These are phyloP conservation scores for Phoma sp. DNA, from an alignment of 2,329 filamentous ascomycete species.

Conservation along the genomic window DNA sequence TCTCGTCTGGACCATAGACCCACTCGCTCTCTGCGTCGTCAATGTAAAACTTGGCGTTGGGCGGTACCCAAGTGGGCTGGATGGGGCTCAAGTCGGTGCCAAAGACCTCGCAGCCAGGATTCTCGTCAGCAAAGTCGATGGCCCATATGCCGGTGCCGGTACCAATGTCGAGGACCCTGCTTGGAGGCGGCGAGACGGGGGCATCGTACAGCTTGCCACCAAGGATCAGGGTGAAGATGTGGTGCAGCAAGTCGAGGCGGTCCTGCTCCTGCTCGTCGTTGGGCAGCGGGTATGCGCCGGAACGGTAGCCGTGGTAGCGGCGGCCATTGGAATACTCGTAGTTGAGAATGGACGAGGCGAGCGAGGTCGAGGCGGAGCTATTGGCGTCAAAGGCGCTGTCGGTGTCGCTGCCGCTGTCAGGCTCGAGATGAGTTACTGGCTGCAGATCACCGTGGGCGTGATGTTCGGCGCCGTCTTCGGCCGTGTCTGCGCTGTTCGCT, in stretches of 20 bases:
- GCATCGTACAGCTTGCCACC: slow-evolving; percentile 46
- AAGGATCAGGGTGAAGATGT: slow-evolving; percentile 46
- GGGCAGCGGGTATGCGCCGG: slow-evolving; percentile 44
- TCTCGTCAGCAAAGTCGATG: slow-evolving; percentile 47
- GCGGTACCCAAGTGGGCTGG: slow-evolving; percentile 48
- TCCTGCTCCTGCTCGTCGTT: slow-evolving; percentile 50
- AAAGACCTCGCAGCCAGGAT: slow-evolving; percentile 42
- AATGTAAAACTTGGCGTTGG: slow-evolving; percentile 51
- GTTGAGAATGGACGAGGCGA: slow-evolving; percentile 45
- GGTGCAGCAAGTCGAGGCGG: slow-evolving; percentile 47
- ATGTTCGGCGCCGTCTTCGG: neutral
- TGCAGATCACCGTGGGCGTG: slow-evolving; percentile 24
- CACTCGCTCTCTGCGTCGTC: slow-evolving; percentile 51
- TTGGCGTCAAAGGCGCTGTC: slow-evolving; percentile 41
- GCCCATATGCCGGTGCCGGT: slow-evolving; percentile 51
- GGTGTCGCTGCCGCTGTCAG: slow-evolving; percentile 32
- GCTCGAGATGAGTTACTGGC: slow-evolving; percentile 37
- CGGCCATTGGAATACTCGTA: slow-evolving; percentile 49
- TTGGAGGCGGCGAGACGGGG: slow-evolving; percentile 29
- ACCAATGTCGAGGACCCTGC: slow-evolving; percentile 46
- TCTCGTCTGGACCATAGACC: slow-evolving; percentile 43
- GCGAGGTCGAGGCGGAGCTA: slow-evolving; percentile 40
- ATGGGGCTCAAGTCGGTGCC: slow-evolving; percentile 48
- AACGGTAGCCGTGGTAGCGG: slow-evolving; percentile 47
- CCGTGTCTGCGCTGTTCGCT: no score